Conservation (phyloP, 139 green algal genomes). For the Chlamydomonas eustigma region DNA sequence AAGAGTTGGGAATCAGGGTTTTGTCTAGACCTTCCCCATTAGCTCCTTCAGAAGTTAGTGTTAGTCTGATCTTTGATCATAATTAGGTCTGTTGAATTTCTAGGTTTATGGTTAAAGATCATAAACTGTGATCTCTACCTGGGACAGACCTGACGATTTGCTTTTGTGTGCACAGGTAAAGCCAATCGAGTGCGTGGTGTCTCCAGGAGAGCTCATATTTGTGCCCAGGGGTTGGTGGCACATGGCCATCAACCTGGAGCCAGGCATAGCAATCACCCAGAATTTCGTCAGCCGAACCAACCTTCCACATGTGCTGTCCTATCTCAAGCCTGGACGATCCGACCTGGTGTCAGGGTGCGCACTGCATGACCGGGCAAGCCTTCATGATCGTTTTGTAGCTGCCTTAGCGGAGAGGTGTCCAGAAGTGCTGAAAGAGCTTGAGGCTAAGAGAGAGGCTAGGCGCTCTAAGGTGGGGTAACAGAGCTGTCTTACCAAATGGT, state of each 20-base stretch:
- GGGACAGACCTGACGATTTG: too few species aligned
- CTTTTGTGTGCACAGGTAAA: conserved; percentile 30
- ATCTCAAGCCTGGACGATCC: conserved; percentile 43
- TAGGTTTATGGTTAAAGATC: too few species aligned
- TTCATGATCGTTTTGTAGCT: conserved; percentile 62
- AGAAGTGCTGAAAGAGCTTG: conserved; percentile 21
- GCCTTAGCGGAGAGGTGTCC: conserved; percentile 44
- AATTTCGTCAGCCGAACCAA: conserved; percentile 76
- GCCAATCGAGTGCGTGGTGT: conserved; percentile 56
- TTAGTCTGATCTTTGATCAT: too few species aligned
- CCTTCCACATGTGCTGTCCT: conserved; percentile 64
- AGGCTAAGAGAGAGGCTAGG: not conserved
- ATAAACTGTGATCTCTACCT: too few species aligned
- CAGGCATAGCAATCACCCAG: conserved; percentile 64
- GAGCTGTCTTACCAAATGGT: not conserved
- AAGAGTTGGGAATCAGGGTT: too few species aligned
- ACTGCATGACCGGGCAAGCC: conserved; percentile 34
- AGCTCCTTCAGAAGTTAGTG: too few species aligned
- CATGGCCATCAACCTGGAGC: conserved; percentile 79
- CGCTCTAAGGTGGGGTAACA: not conserved
- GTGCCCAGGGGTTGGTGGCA: conserved; percentile 91
- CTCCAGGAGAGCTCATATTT: conserved; percentile 79
- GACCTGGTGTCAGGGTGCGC: conserved; percentile 69
- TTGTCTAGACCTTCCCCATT: too few species aligned
- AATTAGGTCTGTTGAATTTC: too few species aligned